A percentile compares a stretch with the other conserved stretches of the same genome.
These are phyloP conservation scores for Penicillium simplicissimum DNA, from an alignment of 495 filamentous ascomycete genomes.

Conservation along the genomic window DNA sequence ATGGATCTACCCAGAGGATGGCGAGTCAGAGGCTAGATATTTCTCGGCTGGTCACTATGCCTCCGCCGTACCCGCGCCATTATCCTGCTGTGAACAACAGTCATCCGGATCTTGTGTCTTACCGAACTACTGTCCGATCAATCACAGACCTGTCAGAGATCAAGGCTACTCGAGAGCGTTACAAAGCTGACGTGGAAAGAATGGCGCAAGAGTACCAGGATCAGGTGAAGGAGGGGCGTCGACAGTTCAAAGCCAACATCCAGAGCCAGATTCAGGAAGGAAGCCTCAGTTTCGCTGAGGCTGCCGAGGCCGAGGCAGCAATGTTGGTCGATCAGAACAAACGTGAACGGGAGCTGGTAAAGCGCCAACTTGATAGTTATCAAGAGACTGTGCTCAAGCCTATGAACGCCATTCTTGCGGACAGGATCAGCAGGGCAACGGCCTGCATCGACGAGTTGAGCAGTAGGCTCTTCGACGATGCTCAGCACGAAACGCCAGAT, in stretches of 20 bases:
- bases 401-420: constrained; percentile 68
- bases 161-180: constrained; percentile 65
- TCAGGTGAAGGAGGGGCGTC: constrained; percentile 48
- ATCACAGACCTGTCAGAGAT: constrained; percentile 76
- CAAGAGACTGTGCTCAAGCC: constrained; percentile 75
- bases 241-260: constrained; percentile 61
- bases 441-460: constrained; percentile 70
- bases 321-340: constrained; percentile 62
- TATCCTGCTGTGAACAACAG: constrained; percentile 95
- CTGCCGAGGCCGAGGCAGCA: constrained; percentile 72
- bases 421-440: constrained; percentile 62
- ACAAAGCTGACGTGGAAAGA: constrained; percentile 39
- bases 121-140: constrained; percentile 70
- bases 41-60: constrained; percentile 86
- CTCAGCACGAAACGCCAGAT: constrained; percentile 70
- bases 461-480: constrained; percentile 70
- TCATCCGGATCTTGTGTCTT: constrained; percentile 81
- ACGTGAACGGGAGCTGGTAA: constrained; percentile 60
- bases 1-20: constrained; percentile 17
- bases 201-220: constrained; percentile 41
- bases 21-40: constrained; percentile 70
- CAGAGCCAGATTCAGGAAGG: constrained; percentile 73
- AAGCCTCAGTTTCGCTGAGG: constrained; percentile 75
- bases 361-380: constrained; percentile 74
- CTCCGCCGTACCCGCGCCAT: constrained; percentile 89